Conservation (phyloP, 2,329 filamentous ascomycete genomes). For the Fusarium abutilonis region DNA sequence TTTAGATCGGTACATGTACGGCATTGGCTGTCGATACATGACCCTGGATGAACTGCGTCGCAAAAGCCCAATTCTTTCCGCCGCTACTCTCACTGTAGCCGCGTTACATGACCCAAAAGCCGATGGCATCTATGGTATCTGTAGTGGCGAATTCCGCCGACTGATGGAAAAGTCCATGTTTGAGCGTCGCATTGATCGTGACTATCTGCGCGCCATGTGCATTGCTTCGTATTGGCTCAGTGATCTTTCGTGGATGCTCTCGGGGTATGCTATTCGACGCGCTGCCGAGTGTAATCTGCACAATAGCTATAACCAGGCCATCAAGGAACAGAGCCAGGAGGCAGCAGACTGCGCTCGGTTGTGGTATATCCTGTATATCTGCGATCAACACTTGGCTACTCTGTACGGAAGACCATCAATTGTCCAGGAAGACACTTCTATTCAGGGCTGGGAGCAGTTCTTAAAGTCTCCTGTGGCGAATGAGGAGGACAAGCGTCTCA, state of each 20-base stretch:
- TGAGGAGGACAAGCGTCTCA: constrained; percentile 64
- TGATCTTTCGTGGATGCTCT: constrained; percentile 70
- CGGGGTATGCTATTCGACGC: constrained; percentile 62
- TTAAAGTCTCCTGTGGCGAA: constrained; percentile 62
- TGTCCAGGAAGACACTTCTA: constrained; percentile 66
- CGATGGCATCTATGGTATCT: constrained; percentile 62
- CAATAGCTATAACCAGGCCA: constrained; percentile 54
- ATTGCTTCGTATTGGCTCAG: constrained; percentile 71
- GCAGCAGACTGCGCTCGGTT: constrained; percentile 64
- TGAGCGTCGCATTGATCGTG: constrained; percentile 52
- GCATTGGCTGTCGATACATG: constrained; percentile 61
- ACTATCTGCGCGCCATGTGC: constrained; percentile 68
- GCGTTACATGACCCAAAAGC: constrained; percentile 66
- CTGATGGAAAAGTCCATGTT: constrained; percentile 61
- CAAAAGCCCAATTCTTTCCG: constrained; percentile 65
- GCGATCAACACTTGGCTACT: constrained; percentile 70
- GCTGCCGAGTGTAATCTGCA: constrained; percentile 60
- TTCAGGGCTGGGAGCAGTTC: constrained; percentile 67
- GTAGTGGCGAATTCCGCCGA: constrained; percentile 66
- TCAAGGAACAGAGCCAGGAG: constrained; percentile 53
- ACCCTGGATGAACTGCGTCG: constrained; percentile 63
- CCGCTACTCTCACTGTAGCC: constrained; percentile 66
- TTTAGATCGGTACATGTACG: constrained; percentile 63
- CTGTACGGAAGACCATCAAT: constrained; percentile 68
- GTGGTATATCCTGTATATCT: constrained; percentile 70